Conservation (phyloP, 2,329 filamentous ascomycete species). For the Ceratocystis ficicola region DNA sequence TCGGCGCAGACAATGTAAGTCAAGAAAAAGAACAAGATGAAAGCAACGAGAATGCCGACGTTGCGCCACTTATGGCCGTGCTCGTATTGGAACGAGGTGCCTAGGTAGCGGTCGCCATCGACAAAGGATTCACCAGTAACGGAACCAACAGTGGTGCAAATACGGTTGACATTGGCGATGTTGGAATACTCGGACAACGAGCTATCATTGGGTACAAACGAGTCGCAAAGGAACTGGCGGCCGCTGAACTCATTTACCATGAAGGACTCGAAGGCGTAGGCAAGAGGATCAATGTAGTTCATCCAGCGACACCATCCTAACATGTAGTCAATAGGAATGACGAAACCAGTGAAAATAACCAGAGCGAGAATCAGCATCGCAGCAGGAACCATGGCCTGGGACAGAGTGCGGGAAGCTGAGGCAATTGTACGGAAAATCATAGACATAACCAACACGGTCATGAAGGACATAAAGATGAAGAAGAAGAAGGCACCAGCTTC, state of each 20-base stretch:
- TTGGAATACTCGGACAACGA: constrained; percentile 31
- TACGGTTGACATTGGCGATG: constrained; percentile 32
- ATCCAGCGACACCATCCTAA: constrained; percentile 73
- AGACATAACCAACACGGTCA: constrained; percentile 64
- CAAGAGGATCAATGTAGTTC: constrained; percentile 66
- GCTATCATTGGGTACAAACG: constrained; percentile 35
- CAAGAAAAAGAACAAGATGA: constrained; percentile 48
- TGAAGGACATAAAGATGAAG: constrained; percentile 65
- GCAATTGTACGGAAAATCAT: constrained; percentile 77
- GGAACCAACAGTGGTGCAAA: constrained; percentile 51
- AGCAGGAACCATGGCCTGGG: constrained; percentile 50
- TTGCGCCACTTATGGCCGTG: constrained; percentile 55
- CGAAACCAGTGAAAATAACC: constrained; percentile 60
- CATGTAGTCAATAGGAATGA: constrained; percentile 56
- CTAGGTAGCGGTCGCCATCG: constrained; percentile 46
- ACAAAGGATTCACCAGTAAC: constrained; percentile 41
- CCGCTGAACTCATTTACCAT: constrained; percentile 73
- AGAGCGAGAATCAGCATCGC: constrained; percentile 52
- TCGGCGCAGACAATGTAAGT: constrained; percentile 55
- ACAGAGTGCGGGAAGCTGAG: constrained; percentile 59
- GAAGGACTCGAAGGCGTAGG: constrained; percentile 67
- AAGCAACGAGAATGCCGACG: constrained; percentile 55
- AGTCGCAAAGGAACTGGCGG: constrained; percentile 44
- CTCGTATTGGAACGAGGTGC: constrained; percentile 44
- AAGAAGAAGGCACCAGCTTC: constrained; percentile 71